Evolutionary conservation across 2,329 filamentous ascomycete genomes (phyloP).

Genomic region (Colletotrichum caudatum): DNA sequence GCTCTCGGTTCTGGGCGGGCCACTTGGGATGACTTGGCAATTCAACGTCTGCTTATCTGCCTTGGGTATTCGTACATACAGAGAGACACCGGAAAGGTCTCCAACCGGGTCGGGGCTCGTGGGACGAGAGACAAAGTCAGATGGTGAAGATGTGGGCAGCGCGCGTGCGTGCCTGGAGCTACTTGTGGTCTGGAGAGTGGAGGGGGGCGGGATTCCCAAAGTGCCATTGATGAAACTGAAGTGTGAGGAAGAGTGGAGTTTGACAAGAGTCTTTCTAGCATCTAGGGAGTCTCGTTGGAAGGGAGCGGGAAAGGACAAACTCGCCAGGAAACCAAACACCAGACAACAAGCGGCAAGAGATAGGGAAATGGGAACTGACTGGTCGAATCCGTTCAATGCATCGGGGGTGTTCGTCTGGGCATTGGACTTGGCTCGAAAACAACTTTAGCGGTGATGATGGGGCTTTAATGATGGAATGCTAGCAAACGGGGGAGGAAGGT

Average conservation of each 20-base stretch:
- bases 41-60: background rate
- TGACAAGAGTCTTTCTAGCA: background rate
- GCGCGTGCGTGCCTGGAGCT: background rate
- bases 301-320: background rate
- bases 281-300: background rate
- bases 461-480: constrained; percentile 1
- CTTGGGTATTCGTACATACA: background rate
- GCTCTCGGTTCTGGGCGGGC: constrained; percentile 17
- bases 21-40: constrained; percentile 19
- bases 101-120: background rate
- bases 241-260: background rate
- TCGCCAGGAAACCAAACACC: background rate
- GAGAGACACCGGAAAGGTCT: background rate
- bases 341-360: constrained; percentile 16
- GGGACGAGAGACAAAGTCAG: background rate
- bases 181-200: background rate
- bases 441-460: constrained; percentile 34
- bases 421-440: constrained; percentile 37
- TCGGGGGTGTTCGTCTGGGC: constrained; percentile 29
- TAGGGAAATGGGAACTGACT: constrained; percentile 28
- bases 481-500: background rate
- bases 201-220: background rate
- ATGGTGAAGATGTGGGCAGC: background rate
- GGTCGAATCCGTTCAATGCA: constrained; percentile 21
- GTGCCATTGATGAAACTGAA: constrained; percentile 12